These are phyloP conservation scores for Sequoia sempervirens DNA, from an alignment of 75 land plant genomes.

Conservation along the genomic window DNA sequence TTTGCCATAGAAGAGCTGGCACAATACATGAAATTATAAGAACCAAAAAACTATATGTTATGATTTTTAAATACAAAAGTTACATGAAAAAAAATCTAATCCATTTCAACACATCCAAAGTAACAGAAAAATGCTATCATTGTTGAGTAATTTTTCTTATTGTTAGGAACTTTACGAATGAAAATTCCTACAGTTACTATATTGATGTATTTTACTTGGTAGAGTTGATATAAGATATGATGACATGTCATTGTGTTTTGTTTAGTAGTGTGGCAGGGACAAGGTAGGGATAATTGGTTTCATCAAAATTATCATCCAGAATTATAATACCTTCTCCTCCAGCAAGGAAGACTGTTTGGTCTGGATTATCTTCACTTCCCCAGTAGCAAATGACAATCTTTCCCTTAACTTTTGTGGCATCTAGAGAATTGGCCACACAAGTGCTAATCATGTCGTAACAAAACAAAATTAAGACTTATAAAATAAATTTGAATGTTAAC, in stretches of 20 bases:
- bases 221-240: constrained; percentile 19
- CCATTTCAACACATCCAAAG: too few species aligned
- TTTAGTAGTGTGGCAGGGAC: background rate
- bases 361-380: background rate
- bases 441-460: background rate
- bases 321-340: constrained; percentile 29
- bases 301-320: background rate
- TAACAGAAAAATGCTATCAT: constrained; percentile 4
- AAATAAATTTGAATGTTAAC: background rate
- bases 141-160: constrained; percentile 5
- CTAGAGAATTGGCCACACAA: constrained; percentile 8
- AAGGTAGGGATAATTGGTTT: background rate
- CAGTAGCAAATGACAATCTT: constrained; percentile 24
- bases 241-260: background rate
- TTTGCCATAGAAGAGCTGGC: constrained; percentile 21
- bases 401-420: constrained; percentile 12
- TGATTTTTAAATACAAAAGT: too few species aligned
- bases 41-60: background rate
- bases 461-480: background rate
- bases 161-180: too few species aligned
- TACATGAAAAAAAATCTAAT: too few species aligned
- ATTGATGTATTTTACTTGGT: constrained; percentile 7
- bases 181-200: too few species aligned
- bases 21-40: background rate
- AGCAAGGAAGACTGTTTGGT: constrained; percentile 4